Evolutionary conservation across 495 filamentous ascomycete species (phyloP), one percentile per base, ranked within the genome.

Genomic region (Lophiotrema nucula): DNA sequence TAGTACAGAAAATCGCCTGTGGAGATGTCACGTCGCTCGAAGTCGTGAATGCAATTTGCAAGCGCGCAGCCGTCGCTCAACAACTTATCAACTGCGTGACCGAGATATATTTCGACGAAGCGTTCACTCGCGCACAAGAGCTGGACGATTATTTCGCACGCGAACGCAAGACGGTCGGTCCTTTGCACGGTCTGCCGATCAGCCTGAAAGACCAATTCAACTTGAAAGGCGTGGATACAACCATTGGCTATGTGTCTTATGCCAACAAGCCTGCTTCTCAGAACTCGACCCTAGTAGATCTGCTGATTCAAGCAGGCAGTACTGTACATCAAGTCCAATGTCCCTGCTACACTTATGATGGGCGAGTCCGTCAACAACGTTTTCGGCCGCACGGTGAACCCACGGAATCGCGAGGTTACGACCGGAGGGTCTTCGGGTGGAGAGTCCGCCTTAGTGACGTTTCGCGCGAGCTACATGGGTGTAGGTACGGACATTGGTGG

Each of bases 31-130:
- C 31, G n/a, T 35, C 31, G n/a, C 31, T 35, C 22, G 72, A 72
- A 1, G 76, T 85, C 0, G 69, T 72, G 4, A 74, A 66, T 1
- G 80, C 79, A 1, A 83, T 82, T 49, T 73, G 69, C 55, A 73
- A 74, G 35, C 71, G 76, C 0, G 76, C 77, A n/a, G 70, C 60
- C 6, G 53, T 79, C 0, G 67, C 69, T 4, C 76, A 77, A 24
- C 73, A 77, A 56, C 54, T 75, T n/a, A 65, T 53, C 3, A 72
- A 73, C 60, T 74, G 73, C 47, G 47, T 75, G n/a, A 70, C 66
- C 4, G 73, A 76, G 49, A 65, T 74, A 13, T 52, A 73, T 6
- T 71, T 68, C 22, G 61, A 76, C 15, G 62, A 73, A 24, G 79
- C 78, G 0, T 63, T 82, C 23, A 62, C 64, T 5, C 56, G 59